Base-by-base conservation (phyloP, 495 filamentous ascomycete species). In the Penicillium bovifimosum region DNA sequence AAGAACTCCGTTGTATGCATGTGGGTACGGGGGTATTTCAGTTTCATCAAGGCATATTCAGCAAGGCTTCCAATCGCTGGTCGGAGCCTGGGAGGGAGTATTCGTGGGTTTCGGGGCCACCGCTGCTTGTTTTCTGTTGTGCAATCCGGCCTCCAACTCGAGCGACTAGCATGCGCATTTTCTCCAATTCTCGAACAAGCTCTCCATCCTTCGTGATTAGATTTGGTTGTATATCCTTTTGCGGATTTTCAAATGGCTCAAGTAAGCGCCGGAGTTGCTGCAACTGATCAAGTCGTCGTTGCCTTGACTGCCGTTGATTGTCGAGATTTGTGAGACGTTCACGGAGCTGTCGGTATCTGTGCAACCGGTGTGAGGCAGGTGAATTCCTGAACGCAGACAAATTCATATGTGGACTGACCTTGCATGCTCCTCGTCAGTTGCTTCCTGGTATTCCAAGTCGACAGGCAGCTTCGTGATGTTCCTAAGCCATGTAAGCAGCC, bases 141-240 rank as follows among this genome's bases (percentile, higher is more conserved):
- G 59, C 58, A 35, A 89, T 72, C 46, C 86, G 74, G 3, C 76
- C 86, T 3, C 81, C 79, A 24, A 92, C 85, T 39, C 87, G 77
- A 16, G 84, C 82, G 38, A 87, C 81, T 52, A 95, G 70, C 64
- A 89, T 79, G 33, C 85, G 79, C 83, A 89, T 91, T 56, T 78
- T 83, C 60, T 86, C 81, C 55, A 95, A 61, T 67, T 95, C 90
- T 35, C 75, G 71, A 54, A 82, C 80, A 18, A 95, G 63, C 56
- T 85, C 82, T n/a, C 85, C 86, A 65, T 89, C 84, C 38, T 80
- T 79, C 11, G 81, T 86, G 9, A 90, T 77, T 14, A 95, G 70
- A 67, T 92, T 95, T 18, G 84, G 83, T 60, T 95, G 89, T 20
- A 95, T 80, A 39, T 74, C 76, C 32, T 73, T 61, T 41, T 75